Evolutionary conservation across 2,329 filamentous ascomycete species (phyloP), one percentile per base, ranked within the genome.

Genomic region (Fusarium secorum): DNA sequence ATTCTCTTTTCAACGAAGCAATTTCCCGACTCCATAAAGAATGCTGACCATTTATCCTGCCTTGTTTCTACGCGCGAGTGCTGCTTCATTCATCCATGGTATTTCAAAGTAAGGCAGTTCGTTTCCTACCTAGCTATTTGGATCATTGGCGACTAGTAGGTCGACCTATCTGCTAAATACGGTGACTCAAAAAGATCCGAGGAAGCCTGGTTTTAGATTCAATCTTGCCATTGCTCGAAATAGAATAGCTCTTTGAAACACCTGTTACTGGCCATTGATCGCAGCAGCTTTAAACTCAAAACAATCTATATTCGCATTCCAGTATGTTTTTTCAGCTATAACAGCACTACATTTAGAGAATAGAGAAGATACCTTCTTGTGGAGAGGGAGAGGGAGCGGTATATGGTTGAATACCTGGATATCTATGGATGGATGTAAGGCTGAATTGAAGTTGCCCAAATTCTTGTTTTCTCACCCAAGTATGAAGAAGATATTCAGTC

Each of bases 151-250:
- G 10, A 11, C 20, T 30, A 14, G 10, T 17, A 30, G 14, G 14
- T 17, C 20, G 8, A 11, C 5, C 15, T 11, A 15, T 20, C 4
- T 33, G 4, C 2, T 15, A 5, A 20, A 2, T 5, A 24, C 3
- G 8, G 5, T 9, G 3, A 18, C 30, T 49, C 3, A 20, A 11
- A 33, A 1, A 33, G 17, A 24, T 33, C 3, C 9, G 9, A 24
- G 30, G 30, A 11, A 15, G 17, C 2, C 11, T 24, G 9, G 8
- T 24, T 33, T 18, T 18, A 2, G 5, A 49, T 24, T 11, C 46
- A 24, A 20, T 11, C 28, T 17, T 46, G 20, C 1, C 11, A 24
- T 20, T 49, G 17, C 30, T 33, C n/a, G 4, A 33, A 33, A 24
- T 9, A 11, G 10, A 46, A 46, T 5, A 10, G 17, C 15, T 24